Base-by-base conservation (phyloP, 805 yeast species). In the Lipomyces lipofer region DNA sequence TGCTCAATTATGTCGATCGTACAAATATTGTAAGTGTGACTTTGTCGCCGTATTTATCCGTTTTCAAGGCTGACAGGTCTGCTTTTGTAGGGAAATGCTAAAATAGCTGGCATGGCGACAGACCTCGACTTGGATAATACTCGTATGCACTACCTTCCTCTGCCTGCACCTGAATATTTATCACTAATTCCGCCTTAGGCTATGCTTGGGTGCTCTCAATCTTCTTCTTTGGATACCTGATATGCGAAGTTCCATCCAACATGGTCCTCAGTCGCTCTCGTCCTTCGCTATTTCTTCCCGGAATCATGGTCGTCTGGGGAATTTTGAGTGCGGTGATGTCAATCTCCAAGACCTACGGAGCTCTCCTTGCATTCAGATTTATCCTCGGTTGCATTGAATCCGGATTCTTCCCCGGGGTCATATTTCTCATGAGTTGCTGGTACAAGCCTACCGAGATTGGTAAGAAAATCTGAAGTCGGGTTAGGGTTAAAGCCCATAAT, bases 381-480 rank as follows among this genome's bases (percentile, higher is more conserved):
- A 53, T 79, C 33, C 65, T 79, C 46, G 82, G 82, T 9, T 64
- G 75, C 49, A 25, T 76, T 40, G 83, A 79, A 60, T 74, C 81
- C 19, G 76, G 79, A 51, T 70, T 75, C 69, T 74, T 74, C 60
- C 75, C 78, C 17, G 75, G 76, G 49, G 77, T 79, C 32, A 67
- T 79, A 40, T 77, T 73, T 58, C 62, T 67, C 63, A 66, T 80
- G 50, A 78, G 82, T 2, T 76, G 78, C 54, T 80, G 83, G 83
- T 80, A 80, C 63, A 75, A 77, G 13, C 70, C 76, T 55, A 75
- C 71, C 55, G 81, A 78, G 54, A 66, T 80, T 38, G 73, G 81
- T n/a, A 67, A 75, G 42, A 69, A 84, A 62, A 12, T 30, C 12
- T n/a, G n/a, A 13, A n/a, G 35, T 77, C 78, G 51, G n/a, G n/a